These are phyloP conservation scores for Ganoderma leucocontextum DNA, from an alignment of 1,284 basidiomycete genomes.

Conservation along the genomic window DNA sequence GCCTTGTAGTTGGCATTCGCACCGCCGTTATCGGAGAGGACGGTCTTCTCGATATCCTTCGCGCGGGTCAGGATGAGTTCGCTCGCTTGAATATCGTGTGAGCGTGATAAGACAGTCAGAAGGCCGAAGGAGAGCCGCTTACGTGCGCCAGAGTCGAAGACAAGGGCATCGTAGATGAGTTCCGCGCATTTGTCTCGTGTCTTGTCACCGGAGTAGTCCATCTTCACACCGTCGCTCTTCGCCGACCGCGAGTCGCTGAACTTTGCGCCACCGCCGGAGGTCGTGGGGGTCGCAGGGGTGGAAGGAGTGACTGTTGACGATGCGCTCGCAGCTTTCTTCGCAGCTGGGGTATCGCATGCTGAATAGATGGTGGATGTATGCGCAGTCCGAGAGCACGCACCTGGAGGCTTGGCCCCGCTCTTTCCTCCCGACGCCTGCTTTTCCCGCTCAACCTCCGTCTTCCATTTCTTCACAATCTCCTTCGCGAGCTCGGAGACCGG, in stretches of 20 bases:
- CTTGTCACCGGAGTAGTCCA: conserved; percentile 68
- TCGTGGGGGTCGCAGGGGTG: conserved; percentile 57
- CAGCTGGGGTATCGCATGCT: conserved; percentile 24
- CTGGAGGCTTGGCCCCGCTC: conserved; percentile 41
- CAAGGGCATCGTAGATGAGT: conserved; percentile 92
- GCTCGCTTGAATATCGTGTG: conserved; percentile 51
- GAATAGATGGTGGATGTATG: background rate
- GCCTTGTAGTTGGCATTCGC: conserved; percentile 66
- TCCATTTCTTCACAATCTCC: conserved; percentile 94
- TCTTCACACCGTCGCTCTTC: conserved; percentile 74
- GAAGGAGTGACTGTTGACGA: conserved; percentile 43
- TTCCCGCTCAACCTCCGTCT: conserved; percentile 83
- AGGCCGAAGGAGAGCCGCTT: conserved; percentile 47
- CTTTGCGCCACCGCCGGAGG: conserved; percentile 44
- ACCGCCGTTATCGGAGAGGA: conserved; percentile 56
- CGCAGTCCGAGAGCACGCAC: conserved; percentile 41
- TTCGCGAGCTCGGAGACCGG: conserved; percentile 87
- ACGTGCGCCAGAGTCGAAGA: conserved; percentile 87
- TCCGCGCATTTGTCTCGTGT: conserved; percentile 91
- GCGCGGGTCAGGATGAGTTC: conserved; percentile 70
- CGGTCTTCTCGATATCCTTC: conserved; percentile 65
- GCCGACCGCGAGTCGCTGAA: conserved; percentile 59
- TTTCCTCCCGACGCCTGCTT: conserved; percentile 55
- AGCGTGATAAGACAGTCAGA: conserved; percentile 8
- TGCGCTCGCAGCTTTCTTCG: conserved; percentile 39